Base-by-base conservation (phyloP, 371 early-diverging fungal genomes). In the Blakeslea trispora region DNA sequence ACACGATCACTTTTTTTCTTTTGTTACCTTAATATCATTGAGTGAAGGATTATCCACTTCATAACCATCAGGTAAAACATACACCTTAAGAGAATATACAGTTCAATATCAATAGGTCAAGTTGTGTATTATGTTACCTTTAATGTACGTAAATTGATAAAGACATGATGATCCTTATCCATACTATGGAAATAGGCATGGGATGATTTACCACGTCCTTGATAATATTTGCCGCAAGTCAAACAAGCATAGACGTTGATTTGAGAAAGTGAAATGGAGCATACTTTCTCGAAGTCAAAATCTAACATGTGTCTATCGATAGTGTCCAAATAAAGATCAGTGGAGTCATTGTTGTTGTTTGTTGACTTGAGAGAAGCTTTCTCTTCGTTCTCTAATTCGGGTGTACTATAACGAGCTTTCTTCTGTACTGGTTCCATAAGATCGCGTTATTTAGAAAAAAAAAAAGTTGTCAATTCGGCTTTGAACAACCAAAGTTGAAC, bases 261-360 rank as follows among this genome's bases (percentile, higher is more conserved):
- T 63, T 93, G 92, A 24, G 93, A 90, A 40, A 98, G 81, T 1
- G 95, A 92, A 0, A 98, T 94, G 0, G 92, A 92, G 73, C 99
- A 98, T 15, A 96, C 86, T 62, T 96, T 94, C 66, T 97, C 98
- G 69, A 97, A 97, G 69, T 99, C 99, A 81, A 98, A 99, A 78
- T 99, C 98, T 24, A 99, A 81, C 79, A 85, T 82, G 61, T 86
- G 78, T n/a, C 98, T 85, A 69, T 94, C 84, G 60, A 96, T 86
- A 0, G 84, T 84, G 40, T 84, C 84, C 22, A 84, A 51, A 50
- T 84, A 84, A 37, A 84, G 71, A 71, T 81, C 82, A 6, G 72
- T 72, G 1, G 79, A 59, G 15, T 55, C 53, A 28, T 60, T 58
- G n/a, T 55, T 46, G 1, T 40, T 46, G 28, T 7, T n/a, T n/a